Percentiles rank a stretch among this genome's conserved stretches.
Conservation (phyloP, 768 basidiomycete species). For the Macrolepiota albuminosa region DNA sequence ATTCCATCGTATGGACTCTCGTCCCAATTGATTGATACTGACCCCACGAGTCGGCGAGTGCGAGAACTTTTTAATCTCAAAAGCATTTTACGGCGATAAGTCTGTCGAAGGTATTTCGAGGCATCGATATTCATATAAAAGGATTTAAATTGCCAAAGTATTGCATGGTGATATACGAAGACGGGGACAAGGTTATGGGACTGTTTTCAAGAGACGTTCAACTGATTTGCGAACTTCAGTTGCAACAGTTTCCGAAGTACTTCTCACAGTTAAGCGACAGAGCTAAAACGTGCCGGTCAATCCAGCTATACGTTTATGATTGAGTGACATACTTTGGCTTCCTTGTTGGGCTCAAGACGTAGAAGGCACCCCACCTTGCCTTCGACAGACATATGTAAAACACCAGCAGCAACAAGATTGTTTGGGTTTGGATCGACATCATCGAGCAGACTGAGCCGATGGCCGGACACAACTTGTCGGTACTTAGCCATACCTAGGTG, state of each 20-base stretch:
- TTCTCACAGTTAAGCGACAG: conserved; percentile 89
- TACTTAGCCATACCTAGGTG: conserved; percentile 74
- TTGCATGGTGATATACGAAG: conserved; percentile 14
- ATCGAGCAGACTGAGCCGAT: conserved; percentile 70
- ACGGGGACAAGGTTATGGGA: conserved; percentile 16
- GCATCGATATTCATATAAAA: neutral
- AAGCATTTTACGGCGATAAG: conserved; percentile 38
- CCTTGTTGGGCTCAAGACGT: conserved; percentile 90
- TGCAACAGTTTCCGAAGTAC: conserved; percentile 91
- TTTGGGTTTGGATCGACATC: conserved; percentile 92
- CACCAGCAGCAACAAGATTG: conserved; percentile 94
- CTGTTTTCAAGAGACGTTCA: conserved; percentile 38
- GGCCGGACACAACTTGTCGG: conserved; percentile 72
- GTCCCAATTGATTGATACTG: conserved; percentile 24
- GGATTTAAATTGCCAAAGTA: conserved; percentile 10
- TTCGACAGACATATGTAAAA: conserved; percentile 84
- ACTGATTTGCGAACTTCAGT: conserved; percentile 58
- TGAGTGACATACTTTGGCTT: conserved; percentile 71
- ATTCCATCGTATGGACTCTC: conserved; percentile 29
- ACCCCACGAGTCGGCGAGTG: conserved; percentile 36
- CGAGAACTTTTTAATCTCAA: conserved; percentile 38
- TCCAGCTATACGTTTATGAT: neutral
- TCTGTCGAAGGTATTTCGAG: neutral
- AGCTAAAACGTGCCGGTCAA: conserved; percentile 43
- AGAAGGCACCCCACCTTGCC: conserved; percentile 96